A percentile compares a stretch with the other conserved stretches of the same genome.
Conservation (phyloP, 768 basidiomycete species). For the Flagelloscypha sp. region DNA sequence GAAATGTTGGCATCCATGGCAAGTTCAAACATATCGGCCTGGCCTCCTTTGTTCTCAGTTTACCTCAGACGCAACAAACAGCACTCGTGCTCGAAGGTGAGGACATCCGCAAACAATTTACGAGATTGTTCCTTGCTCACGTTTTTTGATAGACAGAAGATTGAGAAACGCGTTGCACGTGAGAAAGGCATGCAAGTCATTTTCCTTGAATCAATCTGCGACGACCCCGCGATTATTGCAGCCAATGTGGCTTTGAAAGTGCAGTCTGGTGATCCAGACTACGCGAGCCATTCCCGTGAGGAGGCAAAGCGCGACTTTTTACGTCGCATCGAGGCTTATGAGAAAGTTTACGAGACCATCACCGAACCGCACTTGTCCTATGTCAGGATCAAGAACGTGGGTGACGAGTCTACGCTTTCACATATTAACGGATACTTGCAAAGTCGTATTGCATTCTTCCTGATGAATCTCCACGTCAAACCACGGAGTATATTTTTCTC, state of each 20-base stretch:
- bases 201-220: constrained; percentile 92
- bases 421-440: constrained; percentile 93
- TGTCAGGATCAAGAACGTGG: constrained; percentile 88
- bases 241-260: constrained; percentile 96
- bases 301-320: constrained; percentile 86
- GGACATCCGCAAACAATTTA: constrained; percentile 9
- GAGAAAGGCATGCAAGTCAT: constrained; percentile 85
- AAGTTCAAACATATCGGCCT: too few relatives aligned
- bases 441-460: constrained; percentile 94
- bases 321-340: constrained; percentile 86
- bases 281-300: constrained; percentile 80
- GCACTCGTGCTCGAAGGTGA: constrained; percentile 66
- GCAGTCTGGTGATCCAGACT: constrained; percentile 94
- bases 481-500: constrained; percentile 96
- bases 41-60: constrained; percentile 5
- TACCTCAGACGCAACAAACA: constrained; percentile 87
- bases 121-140: background rate
- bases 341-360: constrained; percentile 92
- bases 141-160: constrained; percentile 52
- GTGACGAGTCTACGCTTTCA: constrained; percentile 76
- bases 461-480: constrained; percentile 97
- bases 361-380: constrained; percentile 87
- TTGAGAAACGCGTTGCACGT: constrained; percentile 72
- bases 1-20: constrained; percentile 98
- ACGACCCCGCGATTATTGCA: constrained; percentile 89